Evolutionary conservation across 805 yeast species (phyloP).

Genomic region (Spathaspora gorwiae): DNA sequence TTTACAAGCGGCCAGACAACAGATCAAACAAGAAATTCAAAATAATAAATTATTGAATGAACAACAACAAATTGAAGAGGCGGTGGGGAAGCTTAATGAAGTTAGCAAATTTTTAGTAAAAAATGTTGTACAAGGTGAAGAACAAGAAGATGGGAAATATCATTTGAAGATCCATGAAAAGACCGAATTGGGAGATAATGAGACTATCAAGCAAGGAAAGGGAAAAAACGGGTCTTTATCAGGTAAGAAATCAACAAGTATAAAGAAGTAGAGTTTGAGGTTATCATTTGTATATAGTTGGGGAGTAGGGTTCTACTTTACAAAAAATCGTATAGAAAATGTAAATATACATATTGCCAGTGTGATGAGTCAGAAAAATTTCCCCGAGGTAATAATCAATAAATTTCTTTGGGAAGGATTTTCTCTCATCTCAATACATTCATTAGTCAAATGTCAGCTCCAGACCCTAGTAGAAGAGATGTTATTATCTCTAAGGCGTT

Average conservation of each 20-base stretch:
- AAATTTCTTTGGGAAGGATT: too few species aligned
- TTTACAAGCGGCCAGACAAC: slow-evolving; percentile 53
- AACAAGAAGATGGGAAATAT: slow-evolving; percentile 41
- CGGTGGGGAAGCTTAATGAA: slow-evolving; percentile 54
- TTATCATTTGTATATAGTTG: too few species aligned
- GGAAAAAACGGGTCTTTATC: slow-evolving; percentile 45
- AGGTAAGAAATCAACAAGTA: slow-evolving; percentile 46
- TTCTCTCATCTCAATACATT: too few species aligned
- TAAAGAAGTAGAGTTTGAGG: slow-evolving; percentile 15
- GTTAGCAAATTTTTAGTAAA: slow-evolving; percentile 64
- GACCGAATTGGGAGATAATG: slow-evolving; percentile 91
- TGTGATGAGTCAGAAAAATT: too few species aligned
- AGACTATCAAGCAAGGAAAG: slow-evolving; percentile 54
- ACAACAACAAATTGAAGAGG: slow-evolving; percentile 27
- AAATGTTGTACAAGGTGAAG: slow-evolving; percentile 85
- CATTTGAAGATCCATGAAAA: slow-evolving; percentile 68
- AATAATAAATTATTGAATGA: slow-evolving; percentile 19
- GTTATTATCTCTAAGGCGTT: slow-evolving; percentile 65
- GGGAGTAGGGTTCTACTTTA: too few species aligned
- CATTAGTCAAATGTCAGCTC: slow-evolving; percentile 8
- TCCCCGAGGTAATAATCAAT: too few species aligned
- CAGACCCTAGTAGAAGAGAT: slow-evolving; percentile 31
- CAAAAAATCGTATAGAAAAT: too few species aligned
- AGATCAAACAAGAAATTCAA: slow-evolving; percentile 53
- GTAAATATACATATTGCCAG: too few species aligned